phyloP scores from a whole-genome alignment of 306 rosid species.

The Vachellia pachyceras region DNA sequence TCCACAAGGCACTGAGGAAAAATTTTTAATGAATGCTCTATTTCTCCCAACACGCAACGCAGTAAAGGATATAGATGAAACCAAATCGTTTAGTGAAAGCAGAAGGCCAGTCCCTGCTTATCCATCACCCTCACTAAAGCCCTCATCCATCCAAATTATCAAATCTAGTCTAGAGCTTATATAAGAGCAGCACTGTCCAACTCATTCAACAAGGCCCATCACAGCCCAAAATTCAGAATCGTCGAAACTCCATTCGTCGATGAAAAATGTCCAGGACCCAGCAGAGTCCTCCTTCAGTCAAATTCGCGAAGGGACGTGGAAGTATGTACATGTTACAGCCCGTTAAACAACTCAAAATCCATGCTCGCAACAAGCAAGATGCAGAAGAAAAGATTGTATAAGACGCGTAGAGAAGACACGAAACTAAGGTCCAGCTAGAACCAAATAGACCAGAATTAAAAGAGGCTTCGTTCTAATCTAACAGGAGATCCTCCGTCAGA shows the following conservation, averaged over 20 bases:
- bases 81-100: constrained; percentile 24
- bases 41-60: constrained; percentile 41
- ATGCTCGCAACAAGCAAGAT: no score
- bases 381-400: no score
- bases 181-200: constrained; percentile 50
- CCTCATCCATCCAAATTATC: constrained; percentile 41
- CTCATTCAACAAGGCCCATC: constrained; percentile 52
- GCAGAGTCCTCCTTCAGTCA: no score
- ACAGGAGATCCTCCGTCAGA: no score
- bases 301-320: no score
- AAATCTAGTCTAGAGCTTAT: constrained; percentile 37
- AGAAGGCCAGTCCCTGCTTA: constrained; percentile 33
- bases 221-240: constrained; percentile 27
- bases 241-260: constrained; percentile 37
- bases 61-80: constrained; percentile 9
- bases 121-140: constrained; percentile 29
- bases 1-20: neutral
- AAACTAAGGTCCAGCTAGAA: no score
- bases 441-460: no score
- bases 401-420: no score
- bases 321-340: no score
- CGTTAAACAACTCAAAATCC: no score
- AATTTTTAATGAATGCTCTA: constrained; percentile 32
- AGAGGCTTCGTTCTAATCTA: no score
- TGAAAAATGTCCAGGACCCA: constrained; percentile 34